These are phyloP conservation scores for Leucaena leucocephala DNA, from an alignment of 306 rosid genomes.

Conservation along the genomic window DNA sequence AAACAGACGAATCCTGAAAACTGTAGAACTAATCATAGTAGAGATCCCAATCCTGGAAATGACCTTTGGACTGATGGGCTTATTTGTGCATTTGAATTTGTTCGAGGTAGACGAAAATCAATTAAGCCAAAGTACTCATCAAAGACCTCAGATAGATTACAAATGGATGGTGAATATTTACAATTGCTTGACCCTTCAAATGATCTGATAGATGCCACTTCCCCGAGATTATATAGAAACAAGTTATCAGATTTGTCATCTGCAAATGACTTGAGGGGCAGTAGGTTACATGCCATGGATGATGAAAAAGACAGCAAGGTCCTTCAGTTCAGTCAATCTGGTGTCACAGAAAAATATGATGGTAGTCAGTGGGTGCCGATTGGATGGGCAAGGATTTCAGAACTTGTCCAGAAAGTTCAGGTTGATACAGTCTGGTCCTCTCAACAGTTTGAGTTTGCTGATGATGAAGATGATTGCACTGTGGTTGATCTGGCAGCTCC, in stretches of 20 bases:
- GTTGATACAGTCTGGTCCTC: slow-evolving; percentile 64
- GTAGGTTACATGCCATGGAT: slow-evolving; percentile 29
- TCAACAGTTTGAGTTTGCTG: slow-evolving; percentile 51
- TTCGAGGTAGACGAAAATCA: slow-evolving; percentile 50
- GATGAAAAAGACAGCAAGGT: slow-evolving; percentile 40
- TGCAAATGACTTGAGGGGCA: slow-evolving; percentile 34
- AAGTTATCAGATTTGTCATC: slow-evolving; percentile 39
- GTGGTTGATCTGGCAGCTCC: slow-evolving; percentile 95
- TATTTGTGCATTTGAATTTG: slow-evolving; percentile 84
- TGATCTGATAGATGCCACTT: slow-evolving; percentile 42
- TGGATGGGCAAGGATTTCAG: slow-evolving; percentile 90
- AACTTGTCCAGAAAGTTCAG: slow-evolving; percentile 72
- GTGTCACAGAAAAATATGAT: slow-evolving; percentile 47
- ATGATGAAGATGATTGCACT: slow-evolving; percentile 69
- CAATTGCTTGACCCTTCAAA: slow-evolving; percentile 42
- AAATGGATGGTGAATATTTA: slow-evolving; percentile 38
- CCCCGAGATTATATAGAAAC: slow-evolving; percentile 34
- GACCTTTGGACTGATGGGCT: slow-evolving; percentile 86
- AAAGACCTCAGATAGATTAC: slow-evolving; percentile 42
- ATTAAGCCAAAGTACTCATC: slow-evolving; percentile 40
- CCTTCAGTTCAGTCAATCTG: slow-evolving; percentile 42
- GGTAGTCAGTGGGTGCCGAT: slow-evolving; percentile 80
- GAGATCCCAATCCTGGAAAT: slow-evolving; percentile 53
- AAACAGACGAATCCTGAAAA: slow-evolving; percentile 48
- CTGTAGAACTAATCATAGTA: slow-evolving; percentile 40